Base-by-base conservation (phyloP, 495 filamentous ascomycete genomes). In the Penicillium paxilli region DNA sequence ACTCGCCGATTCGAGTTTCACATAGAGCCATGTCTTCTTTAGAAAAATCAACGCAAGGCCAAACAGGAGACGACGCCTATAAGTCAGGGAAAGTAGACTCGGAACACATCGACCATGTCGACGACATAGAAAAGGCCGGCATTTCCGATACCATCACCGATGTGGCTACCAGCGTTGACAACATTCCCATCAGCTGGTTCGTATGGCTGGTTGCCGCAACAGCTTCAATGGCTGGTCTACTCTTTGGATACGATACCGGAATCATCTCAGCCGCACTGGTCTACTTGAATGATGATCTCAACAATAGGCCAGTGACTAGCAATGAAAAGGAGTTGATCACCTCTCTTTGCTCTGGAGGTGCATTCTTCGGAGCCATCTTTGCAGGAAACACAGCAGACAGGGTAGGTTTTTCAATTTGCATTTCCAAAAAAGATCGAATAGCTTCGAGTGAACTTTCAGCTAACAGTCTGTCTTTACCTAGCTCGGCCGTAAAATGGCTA, bases 321-420 rank as follows among this genome's bases (percentile, higher is more conserved):
- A 60, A 57, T 25, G 73, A 80, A 51, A 72, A 80, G 46, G 77
- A 80, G 55, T 48, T 76, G 16, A 72, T 79, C 35, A 80, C 76
- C 9, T 74, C 77, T 1, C 62, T 80, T 40, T 72, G 66, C 10
- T 76, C 73, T 28, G 77, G 67, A 30, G 79, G 76, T 17, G 80
- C 77, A 7, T 75, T 84, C 44, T 64, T 82, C 20, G 81, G 80
- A 1, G 58, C 80, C n/a, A 74, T 83, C 47, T 68, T 75, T 37
- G 80, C 79, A 28, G 79, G 79, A 14, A 64, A 71, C 22, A 72
- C 75, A 1, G 80, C 79, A 12, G 80, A 84, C 55, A 61, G 60
- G 35, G 55, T 61, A 49, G 3, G 55, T 32, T 23, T 22, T 17
- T 12, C n/a, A 24, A 20, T 22, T 25, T 25, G 16, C 25, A 8